Percentiles rank a stretch among this genome's conserved stretches.
Conservation (phyloP, 1,284 basidiomycete genomes). For the Inonotus hispidus region DNA sequence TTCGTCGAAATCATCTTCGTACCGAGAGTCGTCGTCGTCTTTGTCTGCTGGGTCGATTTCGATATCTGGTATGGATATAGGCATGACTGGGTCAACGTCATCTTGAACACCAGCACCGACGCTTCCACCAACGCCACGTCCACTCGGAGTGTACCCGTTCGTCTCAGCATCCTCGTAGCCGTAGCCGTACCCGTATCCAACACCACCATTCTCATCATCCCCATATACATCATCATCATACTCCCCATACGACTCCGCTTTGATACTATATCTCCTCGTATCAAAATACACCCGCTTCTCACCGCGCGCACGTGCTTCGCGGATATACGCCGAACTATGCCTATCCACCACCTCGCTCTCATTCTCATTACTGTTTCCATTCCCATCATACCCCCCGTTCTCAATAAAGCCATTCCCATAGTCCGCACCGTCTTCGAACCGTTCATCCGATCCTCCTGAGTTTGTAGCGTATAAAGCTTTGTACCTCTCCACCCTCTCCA, state of each 20-base stretch:
- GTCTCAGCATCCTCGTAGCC: neutral
- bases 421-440: neutral
- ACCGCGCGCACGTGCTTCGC: constrained; percentile 13
- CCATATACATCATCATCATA: neutral
- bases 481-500: constrained; percentile 5
- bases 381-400: no score
- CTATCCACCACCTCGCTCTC: constrained; percentile 7
- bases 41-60: neutral
- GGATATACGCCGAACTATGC: constrained; percentile 15
- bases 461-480: constrained; percentile 1
- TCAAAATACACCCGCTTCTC: constrained; percentile 16
- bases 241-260: neutral
- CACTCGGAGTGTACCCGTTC: neutral
- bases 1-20: constrained; percentile 1
- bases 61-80: neutral
- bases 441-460: neutral
- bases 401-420: neutral
- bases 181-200: neutral
- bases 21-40: neutral
- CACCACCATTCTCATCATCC: neutral
- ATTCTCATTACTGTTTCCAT: neutral
- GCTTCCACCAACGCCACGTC: neutral
- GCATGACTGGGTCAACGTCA: neutral
- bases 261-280: neutral
- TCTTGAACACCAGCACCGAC: neutral